Percentiles rank a stretch among this genome's conserved stretches.
These are phyloP conservation scores for Iberis pinnata DNA, from an alignment of 345 rosid species.

Conservation along the genomic window DNA sequence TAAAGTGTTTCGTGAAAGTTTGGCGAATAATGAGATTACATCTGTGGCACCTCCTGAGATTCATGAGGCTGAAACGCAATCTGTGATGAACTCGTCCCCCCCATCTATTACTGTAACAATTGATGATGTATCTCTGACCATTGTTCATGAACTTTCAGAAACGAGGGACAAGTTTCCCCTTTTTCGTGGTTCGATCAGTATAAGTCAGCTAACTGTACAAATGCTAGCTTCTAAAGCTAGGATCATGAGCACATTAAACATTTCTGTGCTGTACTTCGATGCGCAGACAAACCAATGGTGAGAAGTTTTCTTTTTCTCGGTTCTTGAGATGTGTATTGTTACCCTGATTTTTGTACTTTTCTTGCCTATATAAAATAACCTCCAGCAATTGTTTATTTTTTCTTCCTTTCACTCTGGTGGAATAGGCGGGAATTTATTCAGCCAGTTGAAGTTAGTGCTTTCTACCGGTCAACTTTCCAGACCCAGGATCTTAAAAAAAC, in stretches of 20 bases:
- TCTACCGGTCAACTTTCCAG: slow-evolving; percentile 52
- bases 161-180: slow-evolving; percentile 63
- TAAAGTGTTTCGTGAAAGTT: slow-evolving; percentile 49
- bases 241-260: slow-evolving; percentile 46
- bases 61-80: slow-evolving; percentile 31
- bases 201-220: slow-evolving; percentile 47
- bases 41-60: slow-evolving; percentile 28
- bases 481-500: slow-evolving; percentile 26
- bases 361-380: slow-evolving; percentile 7
- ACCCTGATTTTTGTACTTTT: slow-evolving; percentile 15
- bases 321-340: slow-evolving; percentile 11
- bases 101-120: slow-evolving; percentile 48
- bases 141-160: slow-evolving; percentile 70
- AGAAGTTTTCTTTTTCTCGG: slow-evolving; percentile 22
- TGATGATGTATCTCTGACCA: slow-evolving; percentile 51
- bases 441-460: slow-evolving; percentile 61
- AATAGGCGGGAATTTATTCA: slow-evolving; percentile 67
- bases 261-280: slow-evolving; percentile 53
- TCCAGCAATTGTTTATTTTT: slow-evolving; percentile 12
- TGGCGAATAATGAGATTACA: slow-evolving; percentile 28
- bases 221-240: slow-evolving; percentile 56
- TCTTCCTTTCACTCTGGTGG: slow-evolving; percentile 16
- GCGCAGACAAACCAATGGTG: slow-evolving; percentile 70
- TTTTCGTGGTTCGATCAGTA: slow-evolving; percentile 48
- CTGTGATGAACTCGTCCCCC: slow-evolving; percentile 35